phyloP scores from a whole-genome alignment of 768 basidiomycete genomes.

The Leccinum boreale region DNA sequence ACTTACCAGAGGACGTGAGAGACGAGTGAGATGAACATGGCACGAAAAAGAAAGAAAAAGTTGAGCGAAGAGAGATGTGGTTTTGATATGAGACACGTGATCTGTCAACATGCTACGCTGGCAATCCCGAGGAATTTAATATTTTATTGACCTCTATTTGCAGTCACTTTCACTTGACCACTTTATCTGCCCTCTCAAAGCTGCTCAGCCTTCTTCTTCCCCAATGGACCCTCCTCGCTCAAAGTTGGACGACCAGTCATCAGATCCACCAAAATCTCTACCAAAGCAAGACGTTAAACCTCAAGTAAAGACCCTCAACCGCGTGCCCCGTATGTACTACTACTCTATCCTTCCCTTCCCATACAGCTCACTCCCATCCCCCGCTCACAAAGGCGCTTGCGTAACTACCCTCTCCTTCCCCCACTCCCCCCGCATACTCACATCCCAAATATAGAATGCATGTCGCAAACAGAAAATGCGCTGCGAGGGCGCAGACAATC shows the following conservation, averaged over 20 bases:
- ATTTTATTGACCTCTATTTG: constrained; percentile 17
- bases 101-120: not conserved
- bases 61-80: too few species aligned
- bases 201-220: constrained; percentile 22
- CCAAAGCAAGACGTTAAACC: constrained; percentile 70
- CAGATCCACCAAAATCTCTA: constrained; percentile 30
- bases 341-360: not conserved
- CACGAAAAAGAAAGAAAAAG: not conserved
- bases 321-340: constrained; percentile 75
- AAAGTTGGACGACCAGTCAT: constrained; percentile 53
- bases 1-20: constrained; percentile 50
- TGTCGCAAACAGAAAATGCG: constrained; percentile 97
- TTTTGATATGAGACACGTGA: not conserved
- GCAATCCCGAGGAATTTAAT: not conserved
- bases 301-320: constrained; percentile 73
- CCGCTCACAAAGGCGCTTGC: not conserved
- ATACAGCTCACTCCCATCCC: constrained; percentile 8
- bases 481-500: constrained; percentile 94
- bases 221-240: constrained; percentile 18
- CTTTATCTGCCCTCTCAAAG: constrained; percentile 35
- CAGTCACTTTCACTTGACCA: not conserved
- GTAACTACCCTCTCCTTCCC: not conserved
- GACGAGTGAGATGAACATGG: constrained; percentile 41
- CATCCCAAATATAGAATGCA: constrained; percentile 62
- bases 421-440: constrained; percentile 6